Base-by-base conservation (phyloP, 2,329 filamentous ascomycete genomes). In the Neonectria hederae region DNA sequence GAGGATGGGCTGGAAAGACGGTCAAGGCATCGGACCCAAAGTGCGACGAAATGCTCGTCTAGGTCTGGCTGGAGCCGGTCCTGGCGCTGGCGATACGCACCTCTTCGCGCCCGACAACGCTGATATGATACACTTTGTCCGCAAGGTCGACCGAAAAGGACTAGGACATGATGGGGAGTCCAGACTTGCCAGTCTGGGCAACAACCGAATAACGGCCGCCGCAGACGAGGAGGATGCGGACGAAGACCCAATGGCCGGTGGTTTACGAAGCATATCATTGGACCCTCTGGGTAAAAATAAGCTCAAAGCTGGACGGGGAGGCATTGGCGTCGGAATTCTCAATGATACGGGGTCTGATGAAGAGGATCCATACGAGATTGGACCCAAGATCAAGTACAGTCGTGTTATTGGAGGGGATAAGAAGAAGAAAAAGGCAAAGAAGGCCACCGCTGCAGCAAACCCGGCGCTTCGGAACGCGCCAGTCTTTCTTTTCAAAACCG, bases 341-440 rank as follows among this genome's bases (percentile, higher is more conserved):
- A 97, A 98, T 72, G 95, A 97, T 70, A 96, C 90, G 21, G 94
- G 94, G 11, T 97, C 95, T 5, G 96, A 98, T 70, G 94, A 97
- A 49, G 96, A 98, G 72, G 94, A 97, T 73, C 92, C 93, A 0
- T 98, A 97, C 75, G 92, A 95, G 62, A 90, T 98, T 57, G 95
- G 95, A 0, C 96, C 96, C 0, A 91, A 89, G 69, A 97, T 97
- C 76, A 93, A 90, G 13, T 97, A 97, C 78, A 97, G 92, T 72
- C 88, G 90, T 43, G 85, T 90, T 5, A 88, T 97, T 64, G 94
- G 93, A 19, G 91, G 90, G 0, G 91, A 94, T 67, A 97, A 92
- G 78, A 91, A 90, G 76, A 94, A 93, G 76, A 92, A 92, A 76
- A 91, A 90, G 74, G 88, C 87, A 45, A 83, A 84, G 63, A 76